Percentiles rank a stretch among this genome's conserved stretches.
These are phyloP conservation scores for Neohortaea acidophila DNA, from an alignment of 495 filamentous ascomycete genomes.

Conservation along the genomic window DNA sequence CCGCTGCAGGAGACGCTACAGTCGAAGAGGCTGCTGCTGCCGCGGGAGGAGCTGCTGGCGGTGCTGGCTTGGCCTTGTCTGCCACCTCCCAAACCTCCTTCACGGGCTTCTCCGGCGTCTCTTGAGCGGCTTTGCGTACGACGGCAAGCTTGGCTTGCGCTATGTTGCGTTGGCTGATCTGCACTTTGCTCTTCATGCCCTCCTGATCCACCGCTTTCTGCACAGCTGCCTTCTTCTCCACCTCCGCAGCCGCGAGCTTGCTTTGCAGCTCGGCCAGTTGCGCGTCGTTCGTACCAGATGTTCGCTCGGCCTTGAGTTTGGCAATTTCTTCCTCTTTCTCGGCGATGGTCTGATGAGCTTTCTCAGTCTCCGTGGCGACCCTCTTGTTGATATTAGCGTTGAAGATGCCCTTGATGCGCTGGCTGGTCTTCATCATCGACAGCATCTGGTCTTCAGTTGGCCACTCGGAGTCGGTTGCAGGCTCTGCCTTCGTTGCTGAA, in stretches of 20 bases:
- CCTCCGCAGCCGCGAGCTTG: slow-evolving; percentile 5
- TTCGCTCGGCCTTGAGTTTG: slow-evolving; percentile 4
- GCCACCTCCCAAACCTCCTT: slow-evolving; percentile 71
- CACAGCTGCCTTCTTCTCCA: slow-evolving; percentile 2
- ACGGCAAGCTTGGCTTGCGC: slow-evolving; percentile 46
- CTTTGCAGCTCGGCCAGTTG: slow-evolving; percentile 2
- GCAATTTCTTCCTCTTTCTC: slow-evolving; percentile 15
- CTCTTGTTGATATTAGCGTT: slow-evolving; percentile 10
- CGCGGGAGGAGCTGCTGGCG: slow-evolving; percentile 19
- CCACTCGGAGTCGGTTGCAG: neutral
- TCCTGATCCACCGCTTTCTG: slow-evolving; percentile 21
- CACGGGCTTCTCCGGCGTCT: slow-evolving; percentile 72
- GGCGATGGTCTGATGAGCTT: slow-evolving; percentile 1
- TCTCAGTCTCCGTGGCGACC: slow-evolving; percentile 3
- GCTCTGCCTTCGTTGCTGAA: slow-evolving; percentile 1
- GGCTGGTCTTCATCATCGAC: slow-evolving; percentile 10
- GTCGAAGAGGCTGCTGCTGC: slow-evolving; percentile 5
- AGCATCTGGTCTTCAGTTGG: slow-evolving; percentile 7
- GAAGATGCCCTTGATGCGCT: slow-evolving; percentile 5
- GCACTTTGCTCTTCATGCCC: slow-evolving; percentile 45
- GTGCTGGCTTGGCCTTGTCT: slow-evolving; percentile 47
- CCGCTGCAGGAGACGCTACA: neutral
- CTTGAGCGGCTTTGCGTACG: slow-evolving; percentile 60
- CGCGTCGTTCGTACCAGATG: neutral
- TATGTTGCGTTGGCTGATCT: slow-evolving; percentile 1